Conservation (phyloP, 2,329 filamentous ascomycete species). For the Sordariomycetes sp. region DNA sequence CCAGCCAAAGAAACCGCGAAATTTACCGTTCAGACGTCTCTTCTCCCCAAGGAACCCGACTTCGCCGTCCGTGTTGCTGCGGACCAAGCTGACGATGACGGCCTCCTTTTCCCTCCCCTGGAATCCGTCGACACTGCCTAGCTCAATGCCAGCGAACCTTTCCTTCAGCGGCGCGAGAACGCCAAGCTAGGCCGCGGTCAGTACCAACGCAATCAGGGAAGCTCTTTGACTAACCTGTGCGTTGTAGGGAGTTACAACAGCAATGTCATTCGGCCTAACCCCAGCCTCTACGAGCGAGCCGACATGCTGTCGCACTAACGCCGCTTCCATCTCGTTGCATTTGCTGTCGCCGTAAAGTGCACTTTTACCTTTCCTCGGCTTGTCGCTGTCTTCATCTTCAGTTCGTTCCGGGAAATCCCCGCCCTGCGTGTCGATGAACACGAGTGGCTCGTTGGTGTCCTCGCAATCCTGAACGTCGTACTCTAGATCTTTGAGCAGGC, state of each 20-base stretch:
- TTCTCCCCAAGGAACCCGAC: conserved; percentile 93
- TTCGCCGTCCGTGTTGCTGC: conserved; percentile 78
- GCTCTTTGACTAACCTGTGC: conserved; percentile 65
- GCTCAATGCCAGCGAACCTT: conserved; percentile 71
- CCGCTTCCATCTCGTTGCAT: conserved; percentile 85
- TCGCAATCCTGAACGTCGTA: conserved; percentile 74
- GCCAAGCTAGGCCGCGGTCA: conserved; percentile 46
- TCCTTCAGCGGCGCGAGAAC: conserved; percentile 75
- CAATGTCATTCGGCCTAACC: conserved; percentile 74
- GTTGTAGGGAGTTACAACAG: conserved; percentile 93
- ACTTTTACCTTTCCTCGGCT: conserved; percentile 32
- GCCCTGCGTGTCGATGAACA: conserved; percentile 95
- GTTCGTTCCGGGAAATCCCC: conserved; percentile 81
- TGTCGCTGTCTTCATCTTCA: conserved; percentile 57
- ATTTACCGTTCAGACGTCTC: conserved; percentile 79
- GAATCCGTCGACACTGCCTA: conserved; percentile 96
- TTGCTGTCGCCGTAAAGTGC: conserved; percentile 56
- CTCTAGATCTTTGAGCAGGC: conserved; percentile 67
- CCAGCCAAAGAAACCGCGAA: neutral
- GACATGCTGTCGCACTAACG: conserved; percentile 72
- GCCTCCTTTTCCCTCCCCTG: conserved; percentile 97
- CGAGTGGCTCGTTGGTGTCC: conserved; percentile 76
- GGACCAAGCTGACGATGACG: conserved; percentile 84
- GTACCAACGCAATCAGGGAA: neutral
- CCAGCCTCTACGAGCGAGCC: conserved; percentile 67